phyloP scores from a whole-genome alignment of 306 rosid species.

The Medicago truncatula region MtrunA17r5.0-ANR NC_053045.1:22898001-22898500 shows the following conservation, averaged over 20 bases:
- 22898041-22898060: not conserved
- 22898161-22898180: not conserved
- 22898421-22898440: slow-evolving; percentile 60
- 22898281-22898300: not conserved
- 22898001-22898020: too few relatives aligned
- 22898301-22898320: slow-evolving; percentile 56
- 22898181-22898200: not conserved
- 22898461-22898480: slow-evolving; percentile 58
- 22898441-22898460: slow-evolving; percentile 56
- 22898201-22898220: too few relatives aligned
- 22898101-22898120: too few relatives aligned
- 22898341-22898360: slow-evolving; percentile 93
- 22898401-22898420: slow-evolving; percentile 78
- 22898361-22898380: slow-evolving; percentile 77
- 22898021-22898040: too few relatives aligned
- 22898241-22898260: not conserved
- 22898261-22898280: not conserved
- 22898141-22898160: not conserved
- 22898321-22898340: slow-evolving; percentile 86
- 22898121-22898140: not conserved
- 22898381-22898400: slow-evolving; percentile 63
- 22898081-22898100: too few relatives aligned
- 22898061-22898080: not conserved
- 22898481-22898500: slow-evolving; percentile 7
- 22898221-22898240: not conserved